Percentiles rank a stretch among this genome's conserved stretches.
These are phyloP conservation scores for Madurella mycetomatis DNA, from an alignment of 2,329 filamentous ascomycete species.

Conservation along the genomic window DNA sequence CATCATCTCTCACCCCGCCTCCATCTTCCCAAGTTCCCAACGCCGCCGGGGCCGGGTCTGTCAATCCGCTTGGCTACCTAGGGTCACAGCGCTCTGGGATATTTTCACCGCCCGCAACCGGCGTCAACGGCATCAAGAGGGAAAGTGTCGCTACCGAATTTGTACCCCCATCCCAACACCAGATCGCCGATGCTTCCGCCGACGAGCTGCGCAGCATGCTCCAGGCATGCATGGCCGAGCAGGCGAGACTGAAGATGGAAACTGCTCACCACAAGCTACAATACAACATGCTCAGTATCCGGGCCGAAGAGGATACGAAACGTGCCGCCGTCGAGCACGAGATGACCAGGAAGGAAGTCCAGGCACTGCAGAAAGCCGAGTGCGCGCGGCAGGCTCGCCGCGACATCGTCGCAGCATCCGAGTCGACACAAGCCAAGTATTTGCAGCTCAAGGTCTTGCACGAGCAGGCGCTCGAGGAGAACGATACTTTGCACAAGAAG, in stretches of 20 bases:
- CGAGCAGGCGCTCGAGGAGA: constrained; percentile 63
- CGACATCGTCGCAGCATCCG: constrained; percentile 48
- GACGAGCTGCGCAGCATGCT: constrained; percentile 57
- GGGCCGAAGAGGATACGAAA: constrained; percentile 79
- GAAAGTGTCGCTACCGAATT: constrained; percentile 37
- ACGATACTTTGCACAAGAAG: constrained; percentile 58
- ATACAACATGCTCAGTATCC: constrained; percentile 76
- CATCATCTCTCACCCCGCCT: constrained; percentile 55
- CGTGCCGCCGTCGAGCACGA: constrained; percentile 87
- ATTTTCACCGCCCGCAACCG: constrained; percentile 52
- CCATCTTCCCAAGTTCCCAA: constrained; percentile 49
- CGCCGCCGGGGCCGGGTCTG: constrained; percentile 25
- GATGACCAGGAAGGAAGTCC: constrained; percentile 83
- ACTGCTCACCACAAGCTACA: constrained; percentile 88
- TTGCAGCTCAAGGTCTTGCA: constrained; percentile 62
- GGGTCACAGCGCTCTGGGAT: constrained; percentile 45
- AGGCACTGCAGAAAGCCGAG: constrained; percentile 73
- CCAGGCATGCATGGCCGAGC: constrained; percentile 50
- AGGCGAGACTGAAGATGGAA: constrained; percentile 67
- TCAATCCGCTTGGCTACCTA: constrained; percentile 30
- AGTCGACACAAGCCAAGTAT: constrained; percentile 51
- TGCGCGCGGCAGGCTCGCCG: constrained; percentile 58
- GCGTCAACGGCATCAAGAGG: constrained; percentile 32
- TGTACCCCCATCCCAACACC: constrained; percentile 42
- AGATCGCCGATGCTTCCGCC: constrained; percentile 49